Base-by-base conservation (phyloP, 495 filamentous ascomycete genomes). In the Corynascus novoguineensis region DNA sequence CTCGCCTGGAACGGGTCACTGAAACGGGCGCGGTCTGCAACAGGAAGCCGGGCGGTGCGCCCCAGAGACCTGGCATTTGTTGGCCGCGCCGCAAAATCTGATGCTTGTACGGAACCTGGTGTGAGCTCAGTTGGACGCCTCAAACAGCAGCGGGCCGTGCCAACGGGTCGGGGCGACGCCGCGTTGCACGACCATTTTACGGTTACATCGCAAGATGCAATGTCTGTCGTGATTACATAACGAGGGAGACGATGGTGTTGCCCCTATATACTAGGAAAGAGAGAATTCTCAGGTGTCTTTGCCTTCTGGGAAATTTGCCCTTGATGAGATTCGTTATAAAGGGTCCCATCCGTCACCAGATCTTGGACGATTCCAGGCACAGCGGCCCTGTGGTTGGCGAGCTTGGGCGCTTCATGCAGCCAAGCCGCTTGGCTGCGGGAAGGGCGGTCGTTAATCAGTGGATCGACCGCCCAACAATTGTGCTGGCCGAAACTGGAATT, bases 31-130 rank as follows among this genome's bases (percentile, higher is more conserved):
- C 29, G 28, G 3, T 53, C 24, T 47, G 56, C 42, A 40, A 46
- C 42, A 21, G 24, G 14, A 19, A 1, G 38, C 22, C 29, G 40
- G 12, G 22, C 21, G 19, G 24, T 11, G 31, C n/a, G 19, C 15
- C n/a, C n/a, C n/a, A n/a, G n/a, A n/a, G 53, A n/a, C 42, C 24
- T 35, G 50, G 35, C n/a, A 1, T n/a, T n/a, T n/a, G n/a, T 21
- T 8, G 48, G n/a, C 55, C 10, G 48, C 14, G 48, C 31, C 48
- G 48, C 25, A 27, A 5, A 12, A 28, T n/a, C n/a, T 41, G n/a
- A 17, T 28, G 6, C 11, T 1, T 29, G n/a, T 8, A 38, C 50
- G 57, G 54, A 54, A 59, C 57, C 17, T 10, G 34, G 57, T 19
- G 50, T 21, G 35, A 42, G 37, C 50, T 31, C 37, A 31, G 15